Evolutionary conservation across 2,329 filamentous ascomycete species (phyloP).

Genomic region (Conoideocrella luteorostrata): DNA sequence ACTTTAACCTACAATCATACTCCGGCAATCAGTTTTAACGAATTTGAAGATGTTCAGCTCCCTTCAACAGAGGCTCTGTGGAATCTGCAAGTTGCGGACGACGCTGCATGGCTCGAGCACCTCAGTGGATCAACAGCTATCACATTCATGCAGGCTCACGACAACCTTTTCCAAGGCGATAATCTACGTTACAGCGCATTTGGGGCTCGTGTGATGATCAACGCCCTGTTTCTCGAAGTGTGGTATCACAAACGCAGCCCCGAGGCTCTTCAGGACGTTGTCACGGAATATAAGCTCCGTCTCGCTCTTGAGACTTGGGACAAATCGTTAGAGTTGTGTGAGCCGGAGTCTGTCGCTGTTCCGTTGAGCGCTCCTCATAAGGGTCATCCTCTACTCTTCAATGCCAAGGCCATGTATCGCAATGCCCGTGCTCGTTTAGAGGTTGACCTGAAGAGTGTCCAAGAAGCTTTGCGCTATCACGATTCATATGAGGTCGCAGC

Average conservation of each 20-base stretch:
- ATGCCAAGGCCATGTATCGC: constrained; percentile 93
- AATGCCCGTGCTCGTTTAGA: constrained; percentile 89
- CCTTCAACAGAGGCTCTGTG: constrained; percentile 91
- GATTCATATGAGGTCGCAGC: constrained; percentile 95
- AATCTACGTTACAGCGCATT: constrained; percentile 90
- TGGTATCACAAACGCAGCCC: constrained; percentile 99
- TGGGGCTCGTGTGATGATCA: constrained; percentile 97
- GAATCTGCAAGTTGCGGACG: constrained; percentile 77
- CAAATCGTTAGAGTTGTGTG: constrained; percentile 87
- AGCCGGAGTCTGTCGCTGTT: constrained; percentile 82
- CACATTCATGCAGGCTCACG: constrained; percentile 90
- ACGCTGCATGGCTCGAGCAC: constrained; percentile 76
- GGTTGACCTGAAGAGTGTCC: constrained; percentile 90
- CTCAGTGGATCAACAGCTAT: constrained; percentile 64
- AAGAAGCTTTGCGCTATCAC: constrained; percentile 94
- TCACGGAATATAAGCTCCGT: constrained; percentile 95
- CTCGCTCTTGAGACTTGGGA: constrained; percentile 98
- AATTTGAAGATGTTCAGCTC: constrained; percentile 88
- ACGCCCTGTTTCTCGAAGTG: constrained; percentile 93
- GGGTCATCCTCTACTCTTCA: constrained; percentile 94
- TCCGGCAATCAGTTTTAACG: constrained; percentile 95
- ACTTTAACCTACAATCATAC: constrained; percentile 98
- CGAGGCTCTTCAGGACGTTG: constrained; percentile 94
- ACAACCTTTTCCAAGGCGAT: constrained; percentile 92
- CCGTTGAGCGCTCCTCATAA: constrained; percentile 92